Evolutionary conservation across 768 basidiomycete species (phyloP), one percentile per base, ranked within the genome.

Genomic region (Pleurotus eryngii): DNA sequence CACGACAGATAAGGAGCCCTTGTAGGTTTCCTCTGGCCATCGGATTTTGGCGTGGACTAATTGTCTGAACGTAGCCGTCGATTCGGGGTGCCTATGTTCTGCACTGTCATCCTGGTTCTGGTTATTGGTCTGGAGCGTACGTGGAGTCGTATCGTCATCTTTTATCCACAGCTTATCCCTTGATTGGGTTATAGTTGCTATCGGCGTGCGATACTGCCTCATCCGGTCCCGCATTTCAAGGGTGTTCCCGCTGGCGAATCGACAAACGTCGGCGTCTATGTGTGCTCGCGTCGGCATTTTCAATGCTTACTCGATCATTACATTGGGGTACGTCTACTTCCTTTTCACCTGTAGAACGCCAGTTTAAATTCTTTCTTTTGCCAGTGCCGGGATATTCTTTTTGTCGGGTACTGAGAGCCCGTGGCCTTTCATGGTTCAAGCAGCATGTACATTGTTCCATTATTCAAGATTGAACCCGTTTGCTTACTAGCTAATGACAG

Each of bases 351-450:
- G 8, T 39, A 1, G 4, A 58, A 26, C 18, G 20, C 12, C 46
- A 61, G 6, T 61, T 17, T 39, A 50, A 53, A 51, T 43, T 17
- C 22, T 54, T 17, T 22, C 12, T 24, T 40, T 38, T 26, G 24
- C 5, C 55, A 80, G 78, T 14, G 71, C 72, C 15, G 72, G 74
- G 22, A 64, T 76, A 54, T 64, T 73, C 17, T 77, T 74, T 61
- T 56, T 78, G 53, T 68, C 70, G 20, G 62, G 67, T 35, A 56
- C 58, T 14, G 51, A 63, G n/a, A 18, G 55, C 27, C 54, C 69
- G 3, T 76, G 75, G 63, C 70, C 76, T 35, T 80, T 77, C 62
- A 74, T 84, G 71, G 66, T 80, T 12, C 78, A 80, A 51, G 83
- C 83, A 27, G 70, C 77, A 12, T 60, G 83, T 84, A 57, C 64